Conservation (phyloP, 805 yeast species). For the Saccharomycopsis fermentans region DNA sequence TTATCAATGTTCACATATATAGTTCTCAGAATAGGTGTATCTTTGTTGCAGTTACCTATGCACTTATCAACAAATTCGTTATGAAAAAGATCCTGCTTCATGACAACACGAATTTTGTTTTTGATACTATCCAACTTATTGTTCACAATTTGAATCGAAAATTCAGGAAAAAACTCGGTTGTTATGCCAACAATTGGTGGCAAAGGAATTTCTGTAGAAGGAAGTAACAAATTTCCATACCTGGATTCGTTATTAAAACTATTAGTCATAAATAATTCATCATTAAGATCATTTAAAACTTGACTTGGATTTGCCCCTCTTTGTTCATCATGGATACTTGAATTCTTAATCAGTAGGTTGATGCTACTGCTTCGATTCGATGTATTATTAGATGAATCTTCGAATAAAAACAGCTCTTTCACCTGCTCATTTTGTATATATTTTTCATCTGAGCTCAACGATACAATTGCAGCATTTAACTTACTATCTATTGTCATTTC, state of each 20-base stretch:
- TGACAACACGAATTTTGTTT: slow-evolving; percentile 5
- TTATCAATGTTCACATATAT: slow-evolving; percentile 13
- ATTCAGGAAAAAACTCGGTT: slow-evolving; percentile 17
- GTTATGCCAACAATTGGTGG: slow-evolving; percentile 18
- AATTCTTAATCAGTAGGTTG: neutral
- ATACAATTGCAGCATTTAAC: neutral
- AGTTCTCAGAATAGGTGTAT: slow-evolving; percentile 5
- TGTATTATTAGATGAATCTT: neutral
- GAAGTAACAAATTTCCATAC: slow-evolving; percentile 5
- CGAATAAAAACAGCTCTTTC: neutral
- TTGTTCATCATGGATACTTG: too few relatives aligned
- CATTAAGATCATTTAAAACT: neutral
- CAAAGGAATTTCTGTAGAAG: slow-evolving; percentile 8
- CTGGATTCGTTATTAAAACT: neutral
- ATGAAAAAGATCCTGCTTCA: slow-evolving; percentile 17
- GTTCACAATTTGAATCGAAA: slow-evolving; percentile 13
- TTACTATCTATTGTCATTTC: neutral
- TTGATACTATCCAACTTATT: slow-evolving; percentile 10
- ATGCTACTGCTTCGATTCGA: neutral
- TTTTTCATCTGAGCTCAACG: neutral
- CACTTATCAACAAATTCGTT: slow-evolving; percentile 16
- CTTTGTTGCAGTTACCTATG: neutral
- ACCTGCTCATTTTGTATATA: neutral
- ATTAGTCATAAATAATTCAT: neutral
- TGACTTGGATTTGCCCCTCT: neutral